Evolutionary conservation across 371 early-diverging fungal species (phyloP).

Genomic region (Mucor circinelloides): DNA sequence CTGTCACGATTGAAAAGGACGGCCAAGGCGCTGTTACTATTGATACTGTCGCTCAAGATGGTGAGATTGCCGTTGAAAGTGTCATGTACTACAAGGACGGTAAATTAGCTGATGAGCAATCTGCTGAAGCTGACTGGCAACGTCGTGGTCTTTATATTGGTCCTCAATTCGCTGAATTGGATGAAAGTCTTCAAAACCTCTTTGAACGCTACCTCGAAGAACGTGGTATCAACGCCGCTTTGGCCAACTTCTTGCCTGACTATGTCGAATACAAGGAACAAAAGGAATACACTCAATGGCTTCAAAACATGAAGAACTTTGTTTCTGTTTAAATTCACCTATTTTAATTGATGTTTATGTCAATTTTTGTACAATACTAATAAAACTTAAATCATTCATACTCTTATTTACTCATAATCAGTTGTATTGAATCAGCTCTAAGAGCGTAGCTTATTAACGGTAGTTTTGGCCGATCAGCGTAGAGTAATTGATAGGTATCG

Average conservation of each 20-base stretch:
- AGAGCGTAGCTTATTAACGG: too few relatives aligned
- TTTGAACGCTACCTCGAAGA: slow-evolving; percentile 88
- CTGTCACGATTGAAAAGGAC: slow-evolving; percentile 79
- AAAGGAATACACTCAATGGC: slow-evolving; percentile 87
- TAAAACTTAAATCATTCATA: not conserved
- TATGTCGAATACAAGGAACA: slow-evolving; percentile 94
- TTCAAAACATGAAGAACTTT: slow-evolving; percentile 76
- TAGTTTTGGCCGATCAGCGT: too few relatives aligned
- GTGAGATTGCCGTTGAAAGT: slow-evolving; percentile 83
- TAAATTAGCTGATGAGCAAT: slow-evolving; percentile 66
- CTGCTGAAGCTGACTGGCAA: slow-evolving; percentile 91
- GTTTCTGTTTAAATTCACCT: slow-evolving; percentile 40
- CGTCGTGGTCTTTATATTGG: slow-evolving; percentile 90
- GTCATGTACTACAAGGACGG: slow-evolving; percentile 74
- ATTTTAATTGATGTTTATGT: not conserved
- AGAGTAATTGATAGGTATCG: too few relatives aligned
- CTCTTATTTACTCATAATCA: not conserved
- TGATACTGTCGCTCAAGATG: slow-evolving; percentile 82
- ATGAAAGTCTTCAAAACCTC: slow-evolving; percentile 79
- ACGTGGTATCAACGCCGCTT: slow-evolving; percentile 78
- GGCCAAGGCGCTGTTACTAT: slow-evolving; percentile 79
- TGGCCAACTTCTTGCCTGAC: slow-evolving; percentile 81
- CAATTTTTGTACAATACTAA: slow-evolving; percentile 1
- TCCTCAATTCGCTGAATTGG: slow-evolving; percentile 90
- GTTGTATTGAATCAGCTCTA: not conserved